Evolutionary conservation across 257 asterid species (phyloP).

Genomic region (Nicotiana noctiflora): DNA sequence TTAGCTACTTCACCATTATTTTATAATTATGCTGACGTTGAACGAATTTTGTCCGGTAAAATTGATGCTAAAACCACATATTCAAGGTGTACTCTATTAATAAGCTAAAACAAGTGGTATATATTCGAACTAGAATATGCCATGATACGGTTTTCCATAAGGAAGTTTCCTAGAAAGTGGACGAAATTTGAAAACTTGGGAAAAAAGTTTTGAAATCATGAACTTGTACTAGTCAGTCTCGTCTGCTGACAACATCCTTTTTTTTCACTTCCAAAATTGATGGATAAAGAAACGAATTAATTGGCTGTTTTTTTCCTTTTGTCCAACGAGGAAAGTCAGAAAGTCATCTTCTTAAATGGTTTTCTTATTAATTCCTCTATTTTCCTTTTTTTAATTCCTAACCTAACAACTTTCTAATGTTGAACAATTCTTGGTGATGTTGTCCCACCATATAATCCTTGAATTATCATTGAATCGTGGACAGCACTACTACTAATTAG

Average conservation of each 20-base stretch:
- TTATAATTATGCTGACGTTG: too few species aligned
- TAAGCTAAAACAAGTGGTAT: too few species aligned
- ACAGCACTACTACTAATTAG: background rate
- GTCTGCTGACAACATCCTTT: background rate
- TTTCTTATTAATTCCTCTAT: background rate
- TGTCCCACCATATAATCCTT: background rate
- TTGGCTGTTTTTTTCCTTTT: background rate
- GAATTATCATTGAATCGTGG: background rate
- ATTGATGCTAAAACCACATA: too few species aligned
- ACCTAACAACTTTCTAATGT: background rate
- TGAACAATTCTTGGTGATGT: background rate
- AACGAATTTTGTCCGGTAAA: too few species aligned
- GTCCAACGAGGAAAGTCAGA: background rate
- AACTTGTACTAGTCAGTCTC: background rate
- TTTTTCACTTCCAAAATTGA: background rate
- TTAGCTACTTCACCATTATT: too few species aligned
- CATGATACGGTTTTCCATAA: background rate
- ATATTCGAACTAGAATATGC: too few species aligned
- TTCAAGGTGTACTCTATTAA: too few species aligned
- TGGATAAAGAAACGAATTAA: background rate
- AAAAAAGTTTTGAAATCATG: too few species aligned
- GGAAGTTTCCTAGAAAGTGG: background rate
- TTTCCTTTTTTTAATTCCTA: background rate
- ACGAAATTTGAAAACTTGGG: background rate
- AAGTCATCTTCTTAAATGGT: background rate